Percentiles rank a stretch among this genome's conserved stretches.
Conservation (phyloP, 1,139 yeast species). For the Lodderomyces beijingensis region DNA sequence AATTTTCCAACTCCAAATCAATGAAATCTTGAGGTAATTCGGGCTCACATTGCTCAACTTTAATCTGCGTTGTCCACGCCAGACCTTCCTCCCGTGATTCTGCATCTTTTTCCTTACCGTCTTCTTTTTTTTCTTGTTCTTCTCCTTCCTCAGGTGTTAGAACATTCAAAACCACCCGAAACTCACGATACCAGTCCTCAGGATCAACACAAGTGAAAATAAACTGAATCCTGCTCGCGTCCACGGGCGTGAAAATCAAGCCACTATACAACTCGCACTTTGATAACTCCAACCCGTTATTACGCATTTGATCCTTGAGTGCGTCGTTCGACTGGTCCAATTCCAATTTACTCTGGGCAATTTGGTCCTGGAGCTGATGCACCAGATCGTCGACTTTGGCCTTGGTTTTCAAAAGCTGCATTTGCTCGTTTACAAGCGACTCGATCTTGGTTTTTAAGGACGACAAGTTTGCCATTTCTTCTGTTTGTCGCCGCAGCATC, state of each 20-base stretch:
- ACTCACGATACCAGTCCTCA: constrained; percentile 32
- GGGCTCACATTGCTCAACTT: constrained; percentile 30
- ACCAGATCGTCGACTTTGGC: constrained; percentile 24
- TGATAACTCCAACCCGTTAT: constrained; percentile 36
- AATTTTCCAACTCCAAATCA: constrained; percentile 20
- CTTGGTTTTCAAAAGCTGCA: constrained; percentile 19
- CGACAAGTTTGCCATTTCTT: constrained; percentile 12
- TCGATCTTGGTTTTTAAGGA: constrained; percentile 26
- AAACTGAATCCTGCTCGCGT: constrained; percentile 33
- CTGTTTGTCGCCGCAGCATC: constrained; percentile 1
- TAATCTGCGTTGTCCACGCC: constrained; percentile 26
- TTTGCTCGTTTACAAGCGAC: constrained; percentile 22
- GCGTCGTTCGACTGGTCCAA: constrained; percentile 6
- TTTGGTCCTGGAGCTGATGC: constrained; percentile 17
- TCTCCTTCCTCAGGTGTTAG: constrained; percentile 6
- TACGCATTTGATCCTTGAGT: constrained; percentile 6
- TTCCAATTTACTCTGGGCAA: constrained; percentile 12
- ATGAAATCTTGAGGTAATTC: constrained; percentile 21
- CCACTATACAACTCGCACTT: constrained; percentile 46
- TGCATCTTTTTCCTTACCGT: background rate
- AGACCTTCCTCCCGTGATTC: no score
- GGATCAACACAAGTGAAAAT: constrained; percentile 42
- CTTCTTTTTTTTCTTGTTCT: background rate
- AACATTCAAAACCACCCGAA: constrained; percentile 34
- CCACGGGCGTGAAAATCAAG: constrained; percentile 37